These are phyloP conservation scores for Hemileccinum impolitum DNA, from an alignment of 768 basidiomycete species.

Conservation along the genomic window DNA sequence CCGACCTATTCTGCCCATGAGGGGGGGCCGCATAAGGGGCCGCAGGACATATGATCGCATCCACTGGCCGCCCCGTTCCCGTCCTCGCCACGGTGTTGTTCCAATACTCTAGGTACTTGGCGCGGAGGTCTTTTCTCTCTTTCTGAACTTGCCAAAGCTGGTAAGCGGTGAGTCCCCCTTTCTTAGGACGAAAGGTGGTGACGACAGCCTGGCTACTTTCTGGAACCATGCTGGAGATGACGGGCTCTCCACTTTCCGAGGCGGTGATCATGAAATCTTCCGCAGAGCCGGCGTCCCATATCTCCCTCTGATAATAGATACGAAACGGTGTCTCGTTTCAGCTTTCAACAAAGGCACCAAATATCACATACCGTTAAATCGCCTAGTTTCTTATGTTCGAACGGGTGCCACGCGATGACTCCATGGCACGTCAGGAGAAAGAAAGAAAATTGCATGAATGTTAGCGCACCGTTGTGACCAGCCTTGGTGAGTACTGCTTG, in stretches of 20 bases:
- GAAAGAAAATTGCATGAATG: neutral
- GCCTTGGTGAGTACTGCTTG: conserved; percentile 55
- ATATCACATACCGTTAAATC: conserved; percentile 36
- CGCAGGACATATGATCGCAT: conserved; percentile 67
- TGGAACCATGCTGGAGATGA: conserved; percentile 46
- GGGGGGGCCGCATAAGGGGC: conserved; percentile 60
- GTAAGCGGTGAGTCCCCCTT: conserved; percentile 44
- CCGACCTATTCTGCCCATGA: conserved; percentile 57
- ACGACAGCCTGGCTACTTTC: conserved; percentile 12
- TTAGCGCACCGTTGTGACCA: conserved; percentile 58
- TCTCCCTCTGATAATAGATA: conserved; percentile 31
- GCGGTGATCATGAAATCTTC: conserved; percentile 44
- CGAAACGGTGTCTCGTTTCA: neutral
- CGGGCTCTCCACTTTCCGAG: conserved; percentile 49
- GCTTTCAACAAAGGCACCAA: neutral
- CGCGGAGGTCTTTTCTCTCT: conserved; percentile 41
- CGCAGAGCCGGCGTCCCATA: conserved; percentile 46
- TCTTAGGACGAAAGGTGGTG: conserved; percentile 26
- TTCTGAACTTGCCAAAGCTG: conserved; percentile 69
- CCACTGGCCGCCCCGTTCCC: conserved; percentile 69
- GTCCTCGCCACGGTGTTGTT: conserved; percentile 47
- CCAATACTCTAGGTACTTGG: conserved; percentile 63
- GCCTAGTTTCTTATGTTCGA: conserved; percentile 48
- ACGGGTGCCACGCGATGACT: conserved; percentile 72
- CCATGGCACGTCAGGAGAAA: neutral